phyloP scores from a whole-genome alignment of 805 yeast species.

The Komagataella mondaviorum region DNA sequence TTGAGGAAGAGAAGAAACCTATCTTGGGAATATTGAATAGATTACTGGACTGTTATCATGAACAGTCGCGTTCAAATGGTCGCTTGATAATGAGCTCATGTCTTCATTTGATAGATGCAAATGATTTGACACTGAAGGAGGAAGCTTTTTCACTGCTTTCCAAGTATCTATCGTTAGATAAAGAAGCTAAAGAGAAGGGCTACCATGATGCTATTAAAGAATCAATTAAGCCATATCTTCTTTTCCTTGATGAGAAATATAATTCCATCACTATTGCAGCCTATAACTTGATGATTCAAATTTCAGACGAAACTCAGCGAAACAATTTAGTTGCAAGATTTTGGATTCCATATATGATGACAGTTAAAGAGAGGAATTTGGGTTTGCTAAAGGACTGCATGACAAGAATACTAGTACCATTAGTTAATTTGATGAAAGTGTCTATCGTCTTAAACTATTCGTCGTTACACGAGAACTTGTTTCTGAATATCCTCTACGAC shows the following conservation, averaged over 20 bases:
- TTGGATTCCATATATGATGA: neutral
- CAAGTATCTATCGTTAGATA: neutral
- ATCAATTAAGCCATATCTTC: neutral
- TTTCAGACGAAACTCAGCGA: neutral
- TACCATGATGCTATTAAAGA: neutral
- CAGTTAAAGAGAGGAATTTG: neutral
- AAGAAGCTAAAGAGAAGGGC: neutral
- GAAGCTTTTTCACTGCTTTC: neutral
- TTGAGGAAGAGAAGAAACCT: neutral
- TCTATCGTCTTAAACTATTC: neutral
- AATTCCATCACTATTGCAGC: neutral
- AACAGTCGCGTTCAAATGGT: neutral
- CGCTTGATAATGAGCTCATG: neutral
- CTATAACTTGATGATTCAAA: neutral
- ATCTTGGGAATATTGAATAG: neutral
- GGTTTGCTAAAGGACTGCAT: neutral
- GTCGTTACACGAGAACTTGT: neutral
- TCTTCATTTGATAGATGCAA: neutral
- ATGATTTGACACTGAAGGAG: neutral
- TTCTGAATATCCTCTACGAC: neutral
- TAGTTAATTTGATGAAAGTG: neutral
- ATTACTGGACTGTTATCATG: neutral
- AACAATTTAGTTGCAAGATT: neutral
- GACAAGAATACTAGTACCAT: neutral
- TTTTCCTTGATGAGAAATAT: neutral